Evolutionary conservation across 2,329 filamentous ascomycete species (phyloP).

Genomic region (Dactylella cylindrospora): DNA sequence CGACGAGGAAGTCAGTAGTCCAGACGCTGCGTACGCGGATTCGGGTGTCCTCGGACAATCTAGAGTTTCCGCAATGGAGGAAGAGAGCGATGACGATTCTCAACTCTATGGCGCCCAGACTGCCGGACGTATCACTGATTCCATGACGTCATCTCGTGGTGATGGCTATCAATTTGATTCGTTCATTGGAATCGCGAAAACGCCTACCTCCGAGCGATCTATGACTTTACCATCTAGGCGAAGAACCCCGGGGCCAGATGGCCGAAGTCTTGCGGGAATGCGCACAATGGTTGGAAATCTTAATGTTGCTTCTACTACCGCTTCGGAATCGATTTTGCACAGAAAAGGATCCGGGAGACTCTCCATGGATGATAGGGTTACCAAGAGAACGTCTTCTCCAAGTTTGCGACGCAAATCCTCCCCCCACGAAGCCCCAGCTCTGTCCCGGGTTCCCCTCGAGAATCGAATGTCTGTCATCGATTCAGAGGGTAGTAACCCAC

Average conservation of each 20-base stretch:
- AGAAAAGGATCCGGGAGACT: constrained; percentile 35
- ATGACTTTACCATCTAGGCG: constrained; percentile 34
- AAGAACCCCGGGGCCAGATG: constrained; percentile 34
- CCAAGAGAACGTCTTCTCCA: constrained; percentile 27
- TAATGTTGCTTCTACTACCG: constrained; percentile 45
- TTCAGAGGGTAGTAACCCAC: constrained; percentile 32
- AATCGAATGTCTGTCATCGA: constrained; percentile 40
- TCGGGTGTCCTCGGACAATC: constrained; percentile 42
- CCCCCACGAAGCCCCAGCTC: constrained; percentile 18
- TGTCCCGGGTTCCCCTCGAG: constrained; percentile 27
- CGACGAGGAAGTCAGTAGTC: constrained; percentile 39
- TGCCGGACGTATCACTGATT: constrained; percentile 21
- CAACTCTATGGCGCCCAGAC: constrained; percentile 25
- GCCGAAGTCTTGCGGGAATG: constrained; percentile 38
- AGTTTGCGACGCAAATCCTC: constrained; percentile 36
- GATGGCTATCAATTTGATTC: constrained; percentile 29
- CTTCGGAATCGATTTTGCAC: constrained; percentile 32
- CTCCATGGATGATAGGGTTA: constrained; percentile 34
- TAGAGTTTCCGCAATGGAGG: constrained; percentile 38
- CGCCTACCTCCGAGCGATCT: constrained; percentile 33
- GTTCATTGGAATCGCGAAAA: constrained; percentile 28
- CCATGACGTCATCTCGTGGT: constrained; percentile 30
- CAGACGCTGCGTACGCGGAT: constrained; percentile 42
- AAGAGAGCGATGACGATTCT: constrained; percentile 23
- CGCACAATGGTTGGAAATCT: constrained; percentile 47